Percentiles rank a stretch among this genome's conserved stretches.
These are phyloP conservation scores for Nevesoporus exiguus DNA, from an alignment of 768 basidiomycete genomes.

Conservation along the genomic window DNA sequence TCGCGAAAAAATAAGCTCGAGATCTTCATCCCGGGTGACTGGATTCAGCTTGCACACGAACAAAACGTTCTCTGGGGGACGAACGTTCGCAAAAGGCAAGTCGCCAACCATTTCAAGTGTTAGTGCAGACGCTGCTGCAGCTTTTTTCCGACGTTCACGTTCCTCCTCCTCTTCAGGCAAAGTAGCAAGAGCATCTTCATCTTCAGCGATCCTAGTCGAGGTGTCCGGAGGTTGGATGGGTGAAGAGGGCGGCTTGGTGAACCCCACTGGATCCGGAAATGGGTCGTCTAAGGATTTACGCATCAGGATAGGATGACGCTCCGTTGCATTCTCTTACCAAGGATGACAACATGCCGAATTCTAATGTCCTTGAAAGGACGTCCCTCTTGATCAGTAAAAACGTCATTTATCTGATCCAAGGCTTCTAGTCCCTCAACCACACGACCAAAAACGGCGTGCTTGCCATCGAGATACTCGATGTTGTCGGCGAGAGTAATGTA, in stretches of 20 bases:
- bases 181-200: constrained; percentile 84
- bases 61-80: constrained; percentile 96
- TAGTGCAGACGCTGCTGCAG: constrained; percentile 88
- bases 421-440: constrained; percentile 94
- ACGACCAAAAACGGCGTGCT: constrained; percentile 91
- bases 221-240: constrained; percentile 83
- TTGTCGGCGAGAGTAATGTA: constrained; percentile 90
- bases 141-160: constrained; percentile 73
- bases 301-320: constrained; percentile 2
- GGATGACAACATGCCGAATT: constrained; percentile 92
- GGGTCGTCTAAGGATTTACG: constrained; percentile 71
- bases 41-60: constrained; percentile 99
- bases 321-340: constrained; percentile 51
- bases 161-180: constrained; percentile 87
- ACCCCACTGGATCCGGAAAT: constrained; percentile 80
- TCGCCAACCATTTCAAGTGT: constrained; percentile 99
- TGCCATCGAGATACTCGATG: constrained; percentile 93
- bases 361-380: constrained; percentile 92
- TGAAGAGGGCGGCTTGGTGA: constrained; percentile 67
- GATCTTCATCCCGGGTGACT: constrained; percentile 91
- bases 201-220: constrained; percentile 88
- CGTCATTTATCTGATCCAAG: constrained; percentile 88
- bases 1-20: constrained; percentile 95
- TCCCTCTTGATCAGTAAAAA: constrained; percentile 83
- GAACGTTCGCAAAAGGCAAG: constrained; percentile 94